Conservation (phyloP, 257 asterid species). For the Penstemon davidsonii region DNA sequence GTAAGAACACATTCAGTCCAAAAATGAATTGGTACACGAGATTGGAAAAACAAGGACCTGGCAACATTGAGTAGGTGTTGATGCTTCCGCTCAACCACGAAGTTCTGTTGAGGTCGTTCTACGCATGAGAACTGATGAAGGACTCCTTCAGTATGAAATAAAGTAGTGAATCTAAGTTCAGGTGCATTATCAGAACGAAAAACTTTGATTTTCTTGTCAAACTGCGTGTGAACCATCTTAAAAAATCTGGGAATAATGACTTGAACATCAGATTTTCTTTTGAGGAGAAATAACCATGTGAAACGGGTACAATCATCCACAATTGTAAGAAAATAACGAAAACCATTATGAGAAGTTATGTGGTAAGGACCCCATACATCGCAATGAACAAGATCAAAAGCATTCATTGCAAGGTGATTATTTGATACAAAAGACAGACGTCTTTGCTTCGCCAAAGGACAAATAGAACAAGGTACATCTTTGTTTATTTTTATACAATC, state of each 20-base stretch:
- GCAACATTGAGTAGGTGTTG: no score
- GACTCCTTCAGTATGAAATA: not conserved
- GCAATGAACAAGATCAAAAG: no score
- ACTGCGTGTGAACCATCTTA: not conserved
- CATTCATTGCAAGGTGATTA: no score
- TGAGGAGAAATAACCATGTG: not conserved
- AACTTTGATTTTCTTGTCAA: not conserved
- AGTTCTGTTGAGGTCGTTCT: not conserved
- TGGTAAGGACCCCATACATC: not conserved
- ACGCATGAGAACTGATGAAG: not conserved
- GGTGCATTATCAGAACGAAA: not conserved
- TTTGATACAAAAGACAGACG: no score
- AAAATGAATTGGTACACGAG: not conserved
- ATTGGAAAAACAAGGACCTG: not conserved
- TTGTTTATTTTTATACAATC: not conserved
- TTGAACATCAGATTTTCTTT: not conserved
- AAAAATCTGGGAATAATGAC: not conserved
- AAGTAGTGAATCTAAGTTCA: not conserved
- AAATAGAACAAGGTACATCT: not conserved
- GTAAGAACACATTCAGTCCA: not conserved
- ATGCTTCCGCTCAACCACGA: not conserved
- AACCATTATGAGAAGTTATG: not conserved
- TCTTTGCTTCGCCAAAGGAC: not conserved
- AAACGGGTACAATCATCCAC: not conserved
- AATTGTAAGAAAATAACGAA: not conserved